These are phyloP conservation scores for Arctium lappa DNA, from an alignment of 129 eudicot genomes.

Conservation along the genomic window DNA sequence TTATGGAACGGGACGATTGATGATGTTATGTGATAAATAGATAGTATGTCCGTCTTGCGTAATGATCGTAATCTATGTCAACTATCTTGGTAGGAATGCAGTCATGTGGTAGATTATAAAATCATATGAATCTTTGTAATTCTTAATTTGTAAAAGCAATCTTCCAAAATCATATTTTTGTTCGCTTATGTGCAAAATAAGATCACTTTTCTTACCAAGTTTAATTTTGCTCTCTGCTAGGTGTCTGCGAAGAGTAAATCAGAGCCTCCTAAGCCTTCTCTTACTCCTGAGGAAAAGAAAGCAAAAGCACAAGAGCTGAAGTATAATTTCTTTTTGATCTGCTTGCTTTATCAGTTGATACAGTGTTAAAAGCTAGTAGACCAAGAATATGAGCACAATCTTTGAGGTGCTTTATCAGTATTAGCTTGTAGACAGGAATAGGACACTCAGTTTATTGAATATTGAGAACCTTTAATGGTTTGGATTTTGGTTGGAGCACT, in stretches of 20 bases:
- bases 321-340: constrained; percentile 26
- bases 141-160: neutral
- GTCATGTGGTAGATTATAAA: neutral
- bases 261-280: constrained; percentile 66
- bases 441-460: neutral
- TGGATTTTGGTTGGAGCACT: constrained; percentile 4
- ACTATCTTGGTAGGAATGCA: neutral
- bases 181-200: neutral
- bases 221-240: constrained; percentile 26
- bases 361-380: neutral
- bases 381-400: neutral
- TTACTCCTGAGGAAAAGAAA: constrained; percentile 79
- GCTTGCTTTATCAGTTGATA: neutral
- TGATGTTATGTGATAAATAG: neutral
- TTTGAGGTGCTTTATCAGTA: neutral
- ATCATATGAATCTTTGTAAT: neutral
- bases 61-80: neutral
- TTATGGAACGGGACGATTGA: constrained; percentile 6
- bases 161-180: neutral
- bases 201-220: neutral
- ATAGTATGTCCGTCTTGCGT: neutral
- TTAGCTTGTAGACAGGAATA: neutral
- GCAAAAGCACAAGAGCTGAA: constrained; percentile 69
- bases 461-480: neutral
- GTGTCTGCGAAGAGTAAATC: constrained; percentile 62